Evolutionary conservation across 2,329 filamentous ascomycete species (phyloP).

Genomic region (Trichophyton mentagrophytes): DNA sequence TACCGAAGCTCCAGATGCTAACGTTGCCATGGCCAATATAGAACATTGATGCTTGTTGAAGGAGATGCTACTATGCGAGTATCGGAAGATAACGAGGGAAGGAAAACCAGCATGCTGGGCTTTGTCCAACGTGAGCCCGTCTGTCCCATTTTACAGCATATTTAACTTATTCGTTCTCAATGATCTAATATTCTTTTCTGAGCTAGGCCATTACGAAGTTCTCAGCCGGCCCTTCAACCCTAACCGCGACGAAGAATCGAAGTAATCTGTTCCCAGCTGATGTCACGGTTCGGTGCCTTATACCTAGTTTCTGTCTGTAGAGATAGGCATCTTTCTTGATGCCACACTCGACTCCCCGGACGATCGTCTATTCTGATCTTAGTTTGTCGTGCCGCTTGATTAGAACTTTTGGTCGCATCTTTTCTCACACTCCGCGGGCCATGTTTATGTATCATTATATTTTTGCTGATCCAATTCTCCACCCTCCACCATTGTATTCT

Average conservation of each 20-base stretch:
- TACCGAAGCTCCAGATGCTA: background rate
- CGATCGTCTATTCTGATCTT: background rate
- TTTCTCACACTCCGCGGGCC: background rate
- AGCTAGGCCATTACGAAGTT: background rate
- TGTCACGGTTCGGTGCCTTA: background rate
- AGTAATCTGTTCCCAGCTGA: background rate
- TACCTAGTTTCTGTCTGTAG: background rate
- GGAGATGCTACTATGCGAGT: slow-evolving; percentile 59
- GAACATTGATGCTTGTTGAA: slow-evolving; percentile 69
- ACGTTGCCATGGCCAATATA: slow-evolving; percentile 25
- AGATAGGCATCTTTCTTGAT: background rate
- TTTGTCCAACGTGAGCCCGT: slow-evolving; percentile 62
- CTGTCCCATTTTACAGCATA: background rate
- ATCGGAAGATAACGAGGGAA: slow-evolving; percentile 60
- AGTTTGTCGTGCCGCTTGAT: background rate
- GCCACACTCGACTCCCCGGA: background rate
- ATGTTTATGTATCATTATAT: background rate
- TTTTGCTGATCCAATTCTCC: background rate
- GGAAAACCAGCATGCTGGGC: slow-evolving; percentile 48
- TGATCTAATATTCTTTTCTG: background rate
- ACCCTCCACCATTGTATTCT: background rate
- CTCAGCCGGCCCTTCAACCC: background rate
- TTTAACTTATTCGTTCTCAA: background rate
- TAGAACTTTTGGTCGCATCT: background rate
- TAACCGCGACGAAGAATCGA: background rate